Evolutionary conservation across 148 eudicot species (phyloP).

Genomic region (Oxyria digyna): DNA sequence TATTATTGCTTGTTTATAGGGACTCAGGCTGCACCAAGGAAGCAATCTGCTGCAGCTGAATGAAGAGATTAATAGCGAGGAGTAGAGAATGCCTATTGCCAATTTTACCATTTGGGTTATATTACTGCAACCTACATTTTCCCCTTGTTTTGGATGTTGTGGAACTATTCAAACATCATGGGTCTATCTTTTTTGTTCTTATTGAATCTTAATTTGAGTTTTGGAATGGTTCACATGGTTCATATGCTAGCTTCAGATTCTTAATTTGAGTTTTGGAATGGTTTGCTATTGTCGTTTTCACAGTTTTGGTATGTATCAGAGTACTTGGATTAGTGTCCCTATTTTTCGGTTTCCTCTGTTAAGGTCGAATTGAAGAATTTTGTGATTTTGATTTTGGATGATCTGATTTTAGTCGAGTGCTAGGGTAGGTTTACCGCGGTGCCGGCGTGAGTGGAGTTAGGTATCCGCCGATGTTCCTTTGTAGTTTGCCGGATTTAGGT

Average conservation of each 20-base stretch:
- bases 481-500: no score
- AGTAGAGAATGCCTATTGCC: background rate
- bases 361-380: no score
- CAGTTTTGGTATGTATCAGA: no score
- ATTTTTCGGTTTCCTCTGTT: no score
- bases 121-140: background rate
- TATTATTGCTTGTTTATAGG: slow-evolving; percentile 19
- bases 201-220: background rate
- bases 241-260: background rate
- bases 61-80: slow-evolving; percentile 12
- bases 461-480: no score
- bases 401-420: no score
- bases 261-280: no score
- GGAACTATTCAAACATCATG: background rate
- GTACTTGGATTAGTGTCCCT: no score
- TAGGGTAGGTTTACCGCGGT: no score
- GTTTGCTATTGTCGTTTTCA: no score
- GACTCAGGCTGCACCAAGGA: slow-evolving; percentile 81
- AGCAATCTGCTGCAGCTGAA: slow-evolving; percentile 46
- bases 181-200: background rate
- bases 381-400: no score
- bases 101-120: background rate
- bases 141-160: background rate
- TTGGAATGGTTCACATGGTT: background rate
- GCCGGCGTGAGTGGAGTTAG: no score